These are phyloP conservation scores for Fraxinus dipetala DNA, from an alignment of 305 asterid species.

Conservation along the genomic window DNA sequence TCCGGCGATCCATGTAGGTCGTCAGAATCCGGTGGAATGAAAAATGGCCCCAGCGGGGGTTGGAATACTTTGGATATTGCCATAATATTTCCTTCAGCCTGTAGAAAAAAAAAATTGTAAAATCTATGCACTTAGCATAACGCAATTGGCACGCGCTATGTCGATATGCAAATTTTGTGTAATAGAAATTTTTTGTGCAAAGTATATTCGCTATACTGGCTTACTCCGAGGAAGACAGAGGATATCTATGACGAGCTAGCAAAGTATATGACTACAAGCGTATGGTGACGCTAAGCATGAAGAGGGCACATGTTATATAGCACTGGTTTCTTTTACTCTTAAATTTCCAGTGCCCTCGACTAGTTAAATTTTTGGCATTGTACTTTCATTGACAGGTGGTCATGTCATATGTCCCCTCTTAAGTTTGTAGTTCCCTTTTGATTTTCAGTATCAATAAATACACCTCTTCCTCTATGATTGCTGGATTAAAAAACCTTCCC, in stretches of 20 bases:
- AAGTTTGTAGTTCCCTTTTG: background rate
- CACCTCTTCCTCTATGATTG: background rate
- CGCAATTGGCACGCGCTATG: slow-evolving; percentile 24
- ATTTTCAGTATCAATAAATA: background rate
- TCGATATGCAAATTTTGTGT: background rate
- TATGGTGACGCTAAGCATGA: background rate
- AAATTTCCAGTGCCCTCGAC: background rate
- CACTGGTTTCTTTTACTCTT: background rate
- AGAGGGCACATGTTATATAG: background rate
- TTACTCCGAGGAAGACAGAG: background rate
- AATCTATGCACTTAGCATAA: slow-evolving; percentile 15
- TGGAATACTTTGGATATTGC: slow-evolving; percentile 31
- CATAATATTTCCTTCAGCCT: slow-evolving; percentile 34
- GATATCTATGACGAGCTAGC: background rate
- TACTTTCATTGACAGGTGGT: background rate
- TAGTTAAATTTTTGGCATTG: background rate
- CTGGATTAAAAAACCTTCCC: background rate
- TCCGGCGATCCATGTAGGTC: slow-evolving; percentile 47
- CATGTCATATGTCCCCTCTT: background rate
- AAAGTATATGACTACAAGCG: background rate
- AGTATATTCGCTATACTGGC: too few species aligned
- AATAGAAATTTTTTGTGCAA: too few species aligned
- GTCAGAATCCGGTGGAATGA: slow-evolving; percentile 32
- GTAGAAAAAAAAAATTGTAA: background rate
- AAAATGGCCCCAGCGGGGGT: slow-evolving; percentile 43